Evolutionary conservation across 2,329 filamentous ascomycete genomes (phyloP), one percentile per base, ranked within the genome.

Genomic region (Zasmidium citrigriseum): DNA sequence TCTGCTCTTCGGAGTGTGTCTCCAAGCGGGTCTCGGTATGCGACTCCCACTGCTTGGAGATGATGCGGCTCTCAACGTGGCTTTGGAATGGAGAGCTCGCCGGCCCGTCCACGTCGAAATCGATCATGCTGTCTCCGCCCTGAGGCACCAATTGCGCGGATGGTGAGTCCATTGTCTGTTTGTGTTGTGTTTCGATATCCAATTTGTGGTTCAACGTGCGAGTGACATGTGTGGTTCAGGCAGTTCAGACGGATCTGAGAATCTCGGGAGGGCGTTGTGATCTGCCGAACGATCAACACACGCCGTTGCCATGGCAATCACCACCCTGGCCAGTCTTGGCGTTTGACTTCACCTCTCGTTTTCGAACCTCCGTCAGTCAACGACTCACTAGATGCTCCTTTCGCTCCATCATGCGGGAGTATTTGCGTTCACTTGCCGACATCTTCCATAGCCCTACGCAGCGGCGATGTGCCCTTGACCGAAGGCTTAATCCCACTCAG

Each of bases 71-170:
- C 18, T 76, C 75, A 52, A 80, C 67, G 54, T 80, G 74, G 45
- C 75, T 70, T n/a, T 79, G 67, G 65, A 81, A 82, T 14, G 80
- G 80, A 38, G 79, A 82, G 55, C 78, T 80, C 4, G 76, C 76
- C 22, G 73, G 74, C 18, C 67, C 67, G 49, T 69, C 65, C 46
- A 78, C 72, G 62, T 78, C 71, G 20, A 70, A 57, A 24, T 58
- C 29, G 51, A 63, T 29, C 44, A 62, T 60, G 60, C 65, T 64
- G 52, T 60, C 58, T 16, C 66, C 65, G 11, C 29, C 45, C 34
- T 58, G 57, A 10, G 57, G 52, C 11, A 50, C 24, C 16, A 51
- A 27, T 45, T 58, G 59, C 18, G 48, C 48, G 18, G 60, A 58
- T 12, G 66, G 63, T 18, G 61, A 65, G 7, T 68, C 66, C 67